Conservation (phyloP, 495 filamentous ascomycete genomes). For the Bacidia gigantensis region DNA sequence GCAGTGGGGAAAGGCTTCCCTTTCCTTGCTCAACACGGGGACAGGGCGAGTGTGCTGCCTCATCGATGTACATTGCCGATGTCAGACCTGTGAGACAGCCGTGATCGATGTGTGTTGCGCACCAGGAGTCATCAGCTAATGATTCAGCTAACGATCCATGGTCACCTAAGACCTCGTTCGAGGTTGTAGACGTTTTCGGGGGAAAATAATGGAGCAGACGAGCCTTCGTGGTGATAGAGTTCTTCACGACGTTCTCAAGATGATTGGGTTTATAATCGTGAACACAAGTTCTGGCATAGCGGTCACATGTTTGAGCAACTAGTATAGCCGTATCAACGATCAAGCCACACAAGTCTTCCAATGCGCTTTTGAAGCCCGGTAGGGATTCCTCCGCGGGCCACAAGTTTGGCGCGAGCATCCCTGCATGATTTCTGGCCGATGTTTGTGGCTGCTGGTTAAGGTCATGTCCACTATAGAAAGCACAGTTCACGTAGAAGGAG, state of each 20-base stretch:
- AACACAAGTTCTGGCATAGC: conserved; percentile 66
- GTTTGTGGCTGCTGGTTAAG: conserved; percentile 46
- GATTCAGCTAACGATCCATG: conserved; percentile 20
- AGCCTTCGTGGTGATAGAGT: conserved; percentile 80
- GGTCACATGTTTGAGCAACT: conserved; percentile 78
- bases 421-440: conserved; percentile 44
- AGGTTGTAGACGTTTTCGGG: not conserved
- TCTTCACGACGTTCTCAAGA: conserved; percentile 73
- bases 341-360: conserved; percentile 64
- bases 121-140: conserved; percentile 80
- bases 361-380: conserved; percentile 55
- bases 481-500: conserved; percentile 93
- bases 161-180: not conserved
- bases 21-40: conserved; percentile 23
- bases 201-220: conserved; percentile 91
- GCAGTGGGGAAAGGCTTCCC: conserved; percentile 35
- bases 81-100: conserved; percentile 90
- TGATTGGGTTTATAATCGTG: conserved; percentile 60
- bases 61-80: conserved; percentile 90
- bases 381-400: conserved; percentile 61
- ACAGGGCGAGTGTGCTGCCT: conserved; percentile 36
- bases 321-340: conserved; percentile 82
- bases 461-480: conserved; percentile 63
- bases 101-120: conserved; percentile 80
- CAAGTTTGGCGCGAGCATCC: conserved; percentile 63